These are phyloP conservation scores for Euphorbia corollata DNA, from an alignment of 441 rosid species.

Conservation along the genomic window DNA sequence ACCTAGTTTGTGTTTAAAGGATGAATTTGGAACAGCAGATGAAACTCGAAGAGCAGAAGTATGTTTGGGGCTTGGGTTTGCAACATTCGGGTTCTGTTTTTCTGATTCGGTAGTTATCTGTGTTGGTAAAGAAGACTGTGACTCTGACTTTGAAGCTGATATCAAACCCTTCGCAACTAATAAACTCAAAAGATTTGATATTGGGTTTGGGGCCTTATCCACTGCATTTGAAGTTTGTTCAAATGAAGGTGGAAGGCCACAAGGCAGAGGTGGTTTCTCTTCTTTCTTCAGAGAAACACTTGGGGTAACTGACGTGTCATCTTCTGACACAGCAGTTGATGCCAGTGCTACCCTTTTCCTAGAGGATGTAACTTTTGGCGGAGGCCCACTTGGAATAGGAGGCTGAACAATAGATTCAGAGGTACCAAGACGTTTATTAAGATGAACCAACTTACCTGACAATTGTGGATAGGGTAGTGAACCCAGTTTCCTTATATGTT, in stretches of 20 bases:
- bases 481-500: slow-evolving; percentile 34
- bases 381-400: slow-evolving; percentile 35
- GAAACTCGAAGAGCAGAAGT: neutral
- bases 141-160: slow-evolving; percentile 59
- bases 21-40: slow-evolving; percentile 21
- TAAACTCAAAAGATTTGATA: slow-evolving; percentile 77
- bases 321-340: slow-evolving; percentile 28
- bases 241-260: too few relatives aligned
- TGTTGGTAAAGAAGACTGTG: slow-evolving; percentile 26
- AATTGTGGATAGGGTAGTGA: slow-evolving; percentile 35
- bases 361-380: slow-evolving; percentile 28
- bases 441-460: slow-evolving; percentile 35
- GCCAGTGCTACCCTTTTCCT: slow-evolving; percentile 27
- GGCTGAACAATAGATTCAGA: slow-evolving; percentile 26
- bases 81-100: slow-evolving; percentile 16
- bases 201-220: slow-evolving; percentile 46
- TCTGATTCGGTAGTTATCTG: slow-evolving; percentile 31
- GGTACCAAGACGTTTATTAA: slow-evolving; percentile 27
- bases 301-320: slow-evolving; percentile 20
- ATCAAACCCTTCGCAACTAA: slow-evolving; percentile 88
- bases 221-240: slow-evolving; percentile 34
- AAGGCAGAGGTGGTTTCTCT: slow-evolving; percentile 38
- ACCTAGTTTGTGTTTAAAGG: slow-evolving; percentile 28
- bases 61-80: slow-evolving; percentile 3
- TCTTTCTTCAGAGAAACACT: slow-evolving; percentile 33